Percentiles rank a stretch among this genome's conserved stretches.
Conservation (phyloP, 345 rosid genomes). For the Melaleuca alternifolia region DNA sequence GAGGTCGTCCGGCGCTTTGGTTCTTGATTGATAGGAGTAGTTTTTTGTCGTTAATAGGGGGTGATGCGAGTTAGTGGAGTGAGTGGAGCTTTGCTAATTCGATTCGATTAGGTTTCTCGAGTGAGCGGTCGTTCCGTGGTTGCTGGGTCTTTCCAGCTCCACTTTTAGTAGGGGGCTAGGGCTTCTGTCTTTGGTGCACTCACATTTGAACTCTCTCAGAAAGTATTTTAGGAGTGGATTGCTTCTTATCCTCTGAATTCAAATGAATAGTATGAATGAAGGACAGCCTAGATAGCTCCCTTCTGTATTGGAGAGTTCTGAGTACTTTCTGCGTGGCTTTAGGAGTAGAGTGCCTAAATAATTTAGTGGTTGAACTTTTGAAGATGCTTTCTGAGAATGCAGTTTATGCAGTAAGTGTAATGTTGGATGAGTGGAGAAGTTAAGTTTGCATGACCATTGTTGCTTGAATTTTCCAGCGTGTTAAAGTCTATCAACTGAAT, state of each 20-base stretch:
- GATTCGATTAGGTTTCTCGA: background rate
- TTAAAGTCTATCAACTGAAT: conserved; percentile 66
- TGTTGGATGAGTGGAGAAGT: background rate
- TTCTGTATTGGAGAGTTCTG: background rate
- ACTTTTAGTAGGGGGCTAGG: background rate
- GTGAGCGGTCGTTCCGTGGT: background rate
- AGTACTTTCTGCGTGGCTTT: background rate
- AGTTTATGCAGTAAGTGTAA: background rate
- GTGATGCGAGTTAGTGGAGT: background rate
- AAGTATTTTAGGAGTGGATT: background rate
- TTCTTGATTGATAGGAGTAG: background rate
- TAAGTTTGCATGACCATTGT: background rate
- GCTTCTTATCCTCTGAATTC: background rate
- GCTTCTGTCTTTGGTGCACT: background rate
- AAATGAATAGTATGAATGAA: background rate
- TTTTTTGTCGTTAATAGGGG: background rate
- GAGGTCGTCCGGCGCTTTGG: background rate
- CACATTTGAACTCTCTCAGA: background rate
- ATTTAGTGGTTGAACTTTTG: background rate
- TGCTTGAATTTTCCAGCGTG: conserved; percentile 47
- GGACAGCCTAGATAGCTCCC: background rate
- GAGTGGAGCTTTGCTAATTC: background rate
- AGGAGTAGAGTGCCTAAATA: background rate
- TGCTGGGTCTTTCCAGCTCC: background rate
- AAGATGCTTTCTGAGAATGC: background rate